phyloP scores from a whole-genome alignment of 2,329 filamentous ascomycete species.

The Fusarium floridanum region DNA sequence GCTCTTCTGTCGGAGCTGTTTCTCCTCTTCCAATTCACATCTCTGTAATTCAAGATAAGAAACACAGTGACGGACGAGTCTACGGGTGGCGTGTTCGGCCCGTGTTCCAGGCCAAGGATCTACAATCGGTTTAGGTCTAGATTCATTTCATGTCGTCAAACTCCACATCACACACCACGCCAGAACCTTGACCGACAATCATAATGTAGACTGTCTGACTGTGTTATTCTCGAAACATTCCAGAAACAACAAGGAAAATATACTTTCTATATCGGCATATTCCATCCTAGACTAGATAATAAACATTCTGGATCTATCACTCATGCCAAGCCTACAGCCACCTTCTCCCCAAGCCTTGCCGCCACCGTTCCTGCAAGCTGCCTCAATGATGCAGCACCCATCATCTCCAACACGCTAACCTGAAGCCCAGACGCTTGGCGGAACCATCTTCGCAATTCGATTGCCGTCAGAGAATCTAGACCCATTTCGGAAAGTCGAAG shows the following conservation, averaged over 20 bases:
- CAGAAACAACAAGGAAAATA: background rate
- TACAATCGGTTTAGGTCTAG: background rate
- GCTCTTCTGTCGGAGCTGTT: background rate
- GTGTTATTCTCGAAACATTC: background rate
- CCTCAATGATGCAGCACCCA: constrained; percentile 10
- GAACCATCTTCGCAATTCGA: constrained; percentile 29
- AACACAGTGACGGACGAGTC: background rate
- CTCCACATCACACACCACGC: background rate
- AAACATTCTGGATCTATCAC: background rate
- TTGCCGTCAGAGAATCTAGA: constrained; percentile 25
- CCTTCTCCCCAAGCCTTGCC: constrained; percentile 1
- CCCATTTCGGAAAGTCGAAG: constrained; percentile 18
- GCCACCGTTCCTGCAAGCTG: constrained; percentile 13
- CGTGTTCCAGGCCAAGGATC: constrained; percentile 1
- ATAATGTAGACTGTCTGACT: background rate
- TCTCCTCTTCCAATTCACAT: background rate
- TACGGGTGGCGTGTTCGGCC: background rate
- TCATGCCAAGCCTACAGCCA: background rate
- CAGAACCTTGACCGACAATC: background rate
- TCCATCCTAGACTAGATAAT: background rate
- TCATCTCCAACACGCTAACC: constrained; percentile 31
- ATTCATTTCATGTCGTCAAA: background rate
- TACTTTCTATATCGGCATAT: background rate
- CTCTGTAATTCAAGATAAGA: background rate
- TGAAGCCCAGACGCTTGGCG: constrained; percentile 14